These are phyloP conservation scores for Rhodamnia rubescens DNA, from an alignment of 345 rosid genomes.

Conservation along the genomic window DNA sequence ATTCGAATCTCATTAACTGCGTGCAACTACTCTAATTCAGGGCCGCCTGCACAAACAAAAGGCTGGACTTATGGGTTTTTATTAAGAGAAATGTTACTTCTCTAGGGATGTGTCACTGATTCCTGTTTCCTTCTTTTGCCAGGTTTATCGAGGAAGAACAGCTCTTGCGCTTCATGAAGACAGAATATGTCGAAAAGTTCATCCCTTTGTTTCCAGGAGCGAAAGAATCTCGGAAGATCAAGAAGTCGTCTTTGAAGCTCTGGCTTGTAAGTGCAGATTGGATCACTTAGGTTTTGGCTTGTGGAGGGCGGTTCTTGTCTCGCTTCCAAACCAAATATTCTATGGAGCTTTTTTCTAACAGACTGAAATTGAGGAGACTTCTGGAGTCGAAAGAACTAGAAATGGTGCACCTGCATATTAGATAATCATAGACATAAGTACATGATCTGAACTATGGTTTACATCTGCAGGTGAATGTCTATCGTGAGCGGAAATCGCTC, in stretches of 20 bases:
- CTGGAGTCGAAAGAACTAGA: not conserved
- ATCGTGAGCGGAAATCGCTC: constrained; percentile 40
- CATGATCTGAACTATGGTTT: not conserved
- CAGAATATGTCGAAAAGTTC: constrained; percentile 32
- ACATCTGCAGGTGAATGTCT: constrained; percentile 34
- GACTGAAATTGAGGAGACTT: not conserved
- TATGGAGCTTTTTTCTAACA: not conserved
- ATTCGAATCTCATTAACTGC: not conserved
- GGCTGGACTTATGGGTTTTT: not conserved
- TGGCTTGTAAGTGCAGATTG: constrained; percentile 25
- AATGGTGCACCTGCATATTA: not conserved
- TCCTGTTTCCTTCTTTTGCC: not conserved
- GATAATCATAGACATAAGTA: not conserved
- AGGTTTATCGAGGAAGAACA: constrained; percentile 58
- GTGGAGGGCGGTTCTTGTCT: not conserved
- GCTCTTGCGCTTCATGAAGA: constrained; percentile 37
- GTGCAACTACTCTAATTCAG: not conserved
- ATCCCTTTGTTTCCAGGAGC: constrained; percentile 33
- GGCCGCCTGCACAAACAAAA: not conserved
- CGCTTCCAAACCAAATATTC: not conserved
- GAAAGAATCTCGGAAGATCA: constrained; percentile 33
- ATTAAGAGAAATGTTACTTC: not conserved
- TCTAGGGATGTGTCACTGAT: not conserved
- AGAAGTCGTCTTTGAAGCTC: constrained; percentile 27
- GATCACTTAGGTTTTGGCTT: not conserved